Evolutionary conservation across 1,139 yeast species (phyloP).

Genomic region (Yamadazyma friedrichii): DNA sequence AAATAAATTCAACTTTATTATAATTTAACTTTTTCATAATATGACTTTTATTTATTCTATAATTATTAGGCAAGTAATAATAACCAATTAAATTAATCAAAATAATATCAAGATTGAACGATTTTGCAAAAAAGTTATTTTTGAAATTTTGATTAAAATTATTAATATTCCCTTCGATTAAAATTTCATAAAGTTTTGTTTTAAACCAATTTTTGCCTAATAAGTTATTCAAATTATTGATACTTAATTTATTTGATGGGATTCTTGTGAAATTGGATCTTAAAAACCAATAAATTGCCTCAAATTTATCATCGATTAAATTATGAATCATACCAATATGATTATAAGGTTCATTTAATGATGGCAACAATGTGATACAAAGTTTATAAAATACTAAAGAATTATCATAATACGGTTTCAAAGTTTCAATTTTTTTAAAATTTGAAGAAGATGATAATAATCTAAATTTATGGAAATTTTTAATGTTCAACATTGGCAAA

Average conservation of each 20-base stretch:
- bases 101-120: constrained; percentile 21
- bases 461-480: constrained; percentile 35
- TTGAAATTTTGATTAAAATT: constrained; percentile 9
- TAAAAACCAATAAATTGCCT: constrained; percentile 47
- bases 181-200: constrained; percentile 20
- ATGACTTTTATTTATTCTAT: constrained; percentile 20
- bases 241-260: constrained; percentile 44
- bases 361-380: constrained; percentile 58
- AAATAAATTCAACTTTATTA: constrained; percentile 26
- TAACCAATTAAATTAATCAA: constrained; percentile 31
- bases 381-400: constrained; percentile 50
- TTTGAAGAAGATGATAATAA: constrained; percentile 22
- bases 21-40: constrained; percentile 25
- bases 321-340: constrained; percentile 62
- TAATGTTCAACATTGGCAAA: constrained; percentile 32
- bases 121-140: constrained; percentile 9
- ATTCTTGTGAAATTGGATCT: constrained; percentile 58
- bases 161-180: constrained; percentile 10
- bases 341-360: constrained; percentile 65
- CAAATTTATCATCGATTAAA: constrained; percentile 30
- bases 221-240: constrained; percentile 34
- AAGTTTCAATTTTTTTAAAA: constrained; percentile 23
- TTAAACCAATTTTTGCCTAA: constrained; percentile 34
- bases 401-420: constrained; percentile 23
- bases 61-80: constrained; percentile 28